Evolutionary conservation across 768 basidiomycete genomes (phyloP), one percentile per base, ranked within the genome.

Genomic region (Baorangia bicolor): DNA sequence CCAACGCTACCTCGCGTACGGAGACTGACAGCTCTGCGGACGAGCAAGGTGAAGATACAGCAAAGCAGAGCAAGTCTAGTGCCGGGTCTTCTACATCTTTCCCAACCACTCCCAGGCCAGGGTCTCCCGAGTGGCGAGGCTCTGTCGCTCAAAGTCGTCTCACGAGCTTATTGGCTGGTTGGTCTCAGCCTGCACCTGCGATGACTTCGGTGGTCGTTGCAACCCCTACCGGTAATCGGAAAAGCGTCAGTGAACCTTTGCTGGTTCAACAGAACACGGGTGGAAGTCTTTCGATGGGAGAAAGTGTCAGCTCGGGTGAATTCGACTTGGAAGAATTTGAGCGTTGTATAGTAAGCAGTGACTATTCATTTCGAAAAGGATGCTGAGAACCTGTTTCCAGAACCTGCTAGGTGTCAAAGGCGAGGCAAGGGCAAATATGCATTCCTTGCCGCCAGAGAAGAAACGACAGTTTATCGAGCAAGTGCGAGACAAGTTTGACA

Each of bases 351-450:
- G 90, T 90, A 64, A 48, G 84, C 6, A 23, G 18, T n/a, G 8
- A 18, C 13, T 30, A 2, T 51, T 28, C 16, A 4, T 41, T 35
- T 27, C 21, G 41, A 38, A 27, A 25, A 18, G 53, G 23, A 51
- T 39, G 20, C 31, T 61, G 63, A 60, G 46, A 51, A 12, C 4
- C 20, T 13, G 49, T 41, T 39, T 39, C n/a, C 52, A 94, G 92
- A 82, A 90, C 57, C 81, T 86, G 12, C 69, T 94, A 20, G 88
- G 83, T 10, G 62, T 94, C 55, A 90, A 88, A 67, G 88, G 84
- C n/a, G 79, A 82, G 2, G 82, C 83, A 59, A 81, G 88, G 37
- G 74, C 73, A 3, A 79, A 76, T 2, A 87, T 94, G 85, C 75
- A 82, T 52, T 69, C 78, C 5, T 72, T 94, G 10, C 71, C 89